Base-by-base conservation (phyloP, 1,284 basidiomycete species). In the Vanrija sp. region DNA sequence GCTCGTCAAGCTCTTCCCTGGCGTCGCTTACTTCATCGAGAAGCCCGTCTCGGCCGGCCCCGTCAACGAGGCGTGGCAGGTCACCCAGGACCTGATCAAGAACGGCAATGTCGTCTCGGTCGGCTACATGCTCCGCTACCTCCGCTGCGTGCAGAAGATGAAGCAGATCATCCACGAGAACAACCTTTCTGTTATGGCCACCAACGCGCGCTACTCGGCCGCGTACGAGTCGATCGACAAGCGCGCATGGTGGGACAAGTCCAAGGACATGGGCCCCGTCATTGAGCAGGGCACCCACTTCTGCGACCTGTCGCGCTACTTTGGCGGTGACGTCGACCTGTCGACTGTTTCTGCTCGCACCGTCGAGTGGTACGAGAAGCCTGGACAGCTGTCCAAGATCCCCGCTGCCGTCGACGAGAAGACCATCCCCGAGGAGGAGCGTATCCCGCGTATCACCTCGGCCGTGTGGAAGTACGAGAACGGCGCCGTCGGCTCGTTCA, bases 161-260 rank as follows among this genome's bases (percentile, higher is more conserved):
- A 97, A 98, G 79, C 83, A 88, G 61, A 94, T 98, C 74, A 89
- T 98, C 72, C 82, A 91, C 69, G 92, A 95, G 61, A 96, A 97
- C 76, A 84, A 93, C 71, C 83, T 98, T 58, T 89, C 88, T n/a
- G 93, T 98, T 56, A 98, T 98, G 94, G 84, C 89, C 50, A 97
- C 94, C 52, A 87, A 94, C 65, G 94, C 93, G 9, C 88, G 94
- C 61, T 98, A 98, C 78, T 72, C 75, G 7, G 90, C 88, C 74
- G 94, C 95, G 21, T 97, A 96, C 72, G 85, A 91, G 76, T 80
- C 85, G 21, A 93, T 95, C 63, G 85, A 85, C 47, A 96, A 96
- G 79, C 85, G 85, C 5, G 90, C 93, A 66, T 96, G 96, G 95
- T 98, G 96, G 96, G 88, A 95, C 83, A 98, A 98, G 79, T 84